Evolutionary conservation across 257 asterid genomes (phyloP).

Genomic region (Cynanchum wilfordii): DNA sequence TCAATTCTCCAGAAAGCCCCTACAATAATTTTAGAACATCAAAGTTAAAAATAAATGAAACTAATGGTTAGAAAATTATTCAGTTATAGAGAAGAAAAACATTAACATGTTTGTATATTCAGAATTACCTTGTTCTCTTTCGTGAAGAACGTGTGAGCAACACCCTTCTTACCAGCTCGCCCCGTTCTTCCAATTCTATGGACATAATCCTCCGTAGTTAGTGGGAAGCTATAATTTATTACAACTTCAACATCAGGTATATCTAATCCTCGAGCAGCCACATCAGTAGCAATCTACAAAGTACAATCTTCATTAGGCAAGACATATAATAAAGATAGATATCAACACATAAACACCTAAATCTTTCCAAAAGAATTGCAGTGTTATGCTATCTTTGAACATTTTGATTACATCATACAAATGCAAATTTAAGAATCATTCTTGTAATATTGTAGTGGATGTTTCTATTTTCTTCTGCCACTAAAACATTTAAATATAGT

Average conservation of each 20-base stretch:
- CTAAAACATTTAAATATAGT: too few relatives aligned
- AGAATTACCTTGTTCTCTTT: slow-evolving; percentile 80
- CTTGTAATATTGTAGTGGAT: too few relatives aligned
- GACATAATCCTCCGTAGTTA: slow-evolving; percentile 93
- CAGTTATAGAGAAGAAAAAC: background rate
- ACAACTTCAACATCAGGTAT: slow-evolving; percentile 97
- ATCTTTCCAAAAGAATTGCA: too few relatives aligned
- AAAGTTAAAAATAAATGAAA: slow-evolving; percentile 5
- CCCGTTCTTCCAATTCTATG: slow-evolving; percentile 99
- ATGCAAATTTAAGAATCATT: too few relatives aligned
- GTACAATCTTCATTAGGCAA: slow-evolving; percentile 2
- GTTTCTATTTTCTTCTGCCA: too few relatives aligned
- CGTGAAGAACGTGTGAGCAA: slow-evolving; percentile 96
- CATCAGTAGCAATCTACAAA: slow-evolving; percentile 95
- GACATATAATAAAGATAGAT: too few relatives aligned
- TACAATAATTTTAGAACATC: slow-evolving; percentile 12
- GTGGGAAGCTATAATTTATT: slow-evolving; percentile 93
- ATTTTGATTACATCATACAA: too few relatives aligned
- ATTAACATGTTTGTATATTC: background rate
- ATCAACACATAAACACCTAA: too few relatives aligned
- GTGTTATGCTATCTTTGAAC: too few relatives aligned
- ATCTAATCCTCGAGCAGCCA: slow-evolving; percentile 96
- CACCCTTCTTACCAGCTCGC: slow-evolving; percentile 98
- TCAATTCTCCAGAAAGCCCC: slow-evolving; percentile 91
- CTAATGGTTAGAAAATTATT: background rate